Evolutionary conservation across 345 rosid genomes (phyloP), one percentile per base, ranked within the genome.

Genomic region (Syzygium aqueum): DNA sequence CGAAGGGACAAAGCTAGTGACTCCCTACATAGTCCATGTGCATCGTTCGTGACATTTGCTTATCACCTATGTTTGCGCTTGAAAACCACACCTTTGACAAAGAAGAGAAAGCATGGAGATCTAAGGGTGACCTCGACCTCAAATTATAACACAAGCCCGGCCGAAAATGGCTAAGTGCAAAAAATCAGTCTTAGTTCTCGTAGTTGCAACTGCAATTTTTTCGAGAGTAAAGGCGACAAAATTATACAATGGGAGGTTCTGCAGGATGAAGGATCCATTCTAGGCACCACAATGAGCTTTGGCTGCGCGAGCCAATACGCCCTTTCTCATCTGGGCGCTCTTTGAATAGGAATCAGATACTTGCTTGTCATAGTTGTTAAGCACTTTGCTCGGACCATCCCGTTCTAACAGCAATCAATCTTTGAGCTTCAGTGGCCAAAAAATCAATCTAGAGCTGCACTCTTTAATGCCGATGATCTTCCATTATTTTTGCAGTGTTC

Each of bases 401-500:
- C 6, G 1, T 57, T 57, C 63, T 57, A 10, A 25, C 63, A 25
- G 14, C 28, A 57, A 4, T 57, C 33, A n/a, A 61, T 61, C 33
- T 12, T n/a, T 0, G 30, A 11, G 16, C 30, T 59, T 57, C 7
- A 2, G 2, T 3, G 1, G 30, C 67, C 67, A 27, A 27, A 11
- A 11, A 27, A 12, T 63, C 37, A 63, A 63, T 63, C 77, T 63
- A 1, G 0, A 28, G 40, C 77, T 65, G 28, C 77, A 15, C 40
- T 61, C 73, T 61, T 3, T n/a, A 6, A 27, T 65, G 40, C 1
- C 0, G 5, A 28, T 65, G 77, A 65, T 54, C 15, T 54, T 52
- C 30, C 51, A 9, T 8, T 59, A 14, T 1, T 59, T 11, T 83
- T 87, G 86, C 89, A 93, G 93, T 77, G 19, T 92, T 93, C 85